A percentile compares a stretch with the other conserved stretches of the same genome.
Evolutionary conservation across 371 early-diverging fungal species (phyloP).

Genomic region (Rhizoclosmatium hyalinum): DNA sequence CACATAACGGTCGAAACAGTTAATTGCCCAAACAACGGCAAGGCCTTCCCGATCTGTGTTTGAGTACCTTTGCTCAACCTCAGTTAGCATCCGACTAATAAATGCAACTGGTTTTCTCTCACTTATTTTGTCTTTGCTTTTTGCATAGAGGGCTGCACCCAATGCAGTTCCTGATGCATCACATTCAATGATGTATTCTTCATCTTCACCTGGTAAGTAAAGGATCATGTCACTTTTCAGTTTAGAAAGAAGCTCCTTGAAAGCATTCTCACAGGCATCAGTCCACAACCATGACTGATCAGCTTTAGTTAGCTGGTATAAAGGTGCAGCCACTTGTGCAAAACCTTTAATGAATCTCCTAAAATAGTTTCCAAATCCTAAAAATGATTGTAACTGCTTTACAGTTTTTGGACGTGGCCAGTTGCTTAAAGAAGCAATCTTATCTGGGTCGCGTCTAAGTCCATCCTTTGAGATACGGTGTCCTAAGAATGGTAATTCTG

Average conservation of each 20-base stretch:
- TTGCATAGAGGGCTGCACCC: slow-evolving; percentile 9
- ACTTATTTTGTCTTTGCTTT: neutral
- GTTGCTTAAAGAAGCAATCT: slow-evolving; percentile 46
- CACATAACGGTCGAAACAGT: slow-evolving; percentile 15
- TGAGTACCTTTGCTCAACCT: slow-evolving; percentile 15
- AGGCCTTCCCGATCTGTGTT: slow-evolving; percentile 14
- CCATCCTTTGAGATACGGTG: slow-evolving; percentile 23
- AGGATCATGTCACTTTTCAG: slow-evolving; percentile 4
- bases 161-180: too few species aligned
- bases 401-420: slow-evolving; percentile 44
- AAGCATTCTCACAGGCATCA: neutral
- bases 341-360: slow-evolving; percentile 54
- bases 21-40: slow-evolving; percentile 28
- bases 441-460: slow-evolving; percentile 46
- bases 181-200: slow-evolving; percentile 21
- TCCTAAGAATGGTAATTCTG: slow-evolving; percentile 19
- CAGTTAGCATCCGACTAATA: slow-evolving; percentile 15
- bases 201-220: neutral
- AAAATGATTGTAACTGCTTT: slow-evolving; percentile 52
- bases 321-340: slow-evolving; percentile 46
- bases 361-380: slow-evolving; percentile 64
- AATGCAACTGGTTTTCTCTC: slow-evolving; percentile 27
- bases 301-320: slow-evolving; percentile 45
- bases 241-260: neutral
- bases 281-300: slow-evolving; percentile 4